Evolutionary conservation across 129 eudicot species (phyloP).

Genomic region (Pulicaria dysenterica): DNA sequence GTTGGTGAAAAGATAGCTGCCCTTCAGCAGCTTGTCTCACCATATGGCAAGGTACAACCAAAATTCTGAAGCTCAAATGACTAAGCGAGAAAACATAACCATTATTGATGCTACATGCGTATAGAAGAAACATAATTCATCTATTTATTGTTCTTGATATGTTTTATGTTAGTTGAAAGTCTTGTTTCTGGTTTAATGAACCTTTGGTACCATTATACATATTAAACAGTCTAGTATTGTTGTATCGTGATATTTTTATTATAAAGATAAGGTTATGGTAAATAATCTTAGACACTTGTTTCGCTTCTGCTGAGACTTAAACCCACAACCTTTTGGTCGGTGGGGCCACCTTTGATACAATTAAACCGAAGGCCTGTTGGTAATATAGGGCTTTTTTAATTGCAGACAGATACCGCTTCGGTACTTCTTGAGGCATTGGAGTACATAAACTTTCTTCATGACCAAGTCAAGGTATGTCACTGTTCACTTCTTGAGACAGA

Average conservation of each 20-base stretch:
- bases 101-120: not conserved
- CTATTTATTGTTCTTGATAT: conserved; percentile 6
- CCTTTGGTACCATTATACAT: not conserved
- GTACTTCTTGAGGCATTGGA: conserved; percentile 91
- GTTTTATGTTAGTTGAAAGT: conserved; percentile 9
- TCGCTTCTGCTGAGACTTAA: too few species aligned
- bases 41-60: conserved; percentile 77
- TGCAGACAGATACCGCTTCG: conserved; percentile 97
- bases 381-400: not conserved
- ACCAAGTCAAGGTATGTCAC: conserved; percentile 83
- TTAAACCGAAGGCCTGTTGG: too few species aligned
- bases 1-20: conserved; percentile 79
- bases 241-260: too few species aligned
- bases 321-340: too few species aligned
- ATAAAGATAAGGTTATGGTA: too few species aligned
- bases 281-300: too few species aligned
- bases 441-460: conserved; percentile 85
- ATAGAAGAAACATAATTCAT: not conserved
- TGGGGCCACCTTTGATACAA: too few species aligned
- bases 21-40: conserved; percentile 93
- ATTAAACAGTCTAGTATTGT: too few species aligned
- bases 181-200: not conserved
- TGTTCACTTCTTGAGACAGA: too few species aligned
- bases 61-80: not conserved
- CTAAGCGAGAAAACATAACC: not conserved